These are phyloP conservation scores for Albifimbria verrucaria DNA, from an alignment of 2,329 filamentous ascomycete species.

Conservation along the genomic window DNA sequence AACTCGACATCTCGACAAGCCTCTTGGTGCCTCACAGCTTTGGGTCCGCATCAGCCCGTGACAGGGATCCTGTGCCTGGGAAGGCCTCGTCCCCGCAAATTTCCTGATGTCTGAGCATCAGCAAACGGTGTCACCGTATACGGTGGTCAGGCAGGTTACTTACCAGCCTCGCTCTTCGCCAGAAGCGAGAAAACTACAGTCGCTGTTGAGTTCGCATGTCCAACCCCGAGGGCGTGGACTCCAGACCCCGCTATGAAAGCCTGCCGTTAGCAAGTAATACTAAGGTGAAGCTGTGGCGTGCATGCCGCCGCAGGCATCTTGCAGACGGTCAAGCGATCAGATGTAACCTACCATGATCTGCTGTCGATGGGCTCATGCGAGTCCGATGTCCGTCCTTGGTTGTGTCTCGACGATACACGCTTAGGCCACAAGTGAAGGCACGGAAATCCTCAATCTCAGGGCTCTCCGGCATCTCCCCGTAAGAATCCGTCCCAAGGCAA, in stretches of 20 bases:
- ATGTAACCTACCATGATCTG: neutral
- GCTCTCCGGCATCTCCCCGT: conserved; percentile 75
- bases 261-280: conserved; percentile 7
- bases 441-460: conserved; percentile 74
- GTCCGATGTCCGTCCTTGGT: neutral
- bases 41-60: conserved; percentile 21
- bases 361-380: neutral
- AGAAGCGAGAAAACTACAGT: conserved; percentile 75
- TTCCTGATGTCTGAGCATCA: conserved; percentile 20
- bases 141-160: conserved; percentile 23
- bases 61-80: conserved; percentile 33
- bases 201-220: conserved; percentile 76
- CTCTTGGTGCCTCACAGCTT: conserved; percentile 24
- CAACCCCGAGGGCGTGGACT: conserved; percentile 62
- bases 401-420: conserved; percentile 48
- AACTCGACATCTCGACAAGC: neutral
- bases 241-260: neutral
- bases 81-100: conserved; percentile 58
- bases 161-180: conserved; percentile 90
- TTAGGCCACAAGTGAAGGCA: conserved; percentile 80
- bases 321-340: neutral
- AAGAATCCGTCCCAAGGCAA: conserved; percentile 77
- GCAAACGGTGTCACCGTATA: neutral
- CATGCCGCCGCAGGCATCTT: neutral
- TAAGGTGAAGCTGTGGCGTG: conserved; percentile 5